Base-by-base conservation (phyloP, 129 eudicot genomes). In the Chrysanthemum makinoi region DNA sequence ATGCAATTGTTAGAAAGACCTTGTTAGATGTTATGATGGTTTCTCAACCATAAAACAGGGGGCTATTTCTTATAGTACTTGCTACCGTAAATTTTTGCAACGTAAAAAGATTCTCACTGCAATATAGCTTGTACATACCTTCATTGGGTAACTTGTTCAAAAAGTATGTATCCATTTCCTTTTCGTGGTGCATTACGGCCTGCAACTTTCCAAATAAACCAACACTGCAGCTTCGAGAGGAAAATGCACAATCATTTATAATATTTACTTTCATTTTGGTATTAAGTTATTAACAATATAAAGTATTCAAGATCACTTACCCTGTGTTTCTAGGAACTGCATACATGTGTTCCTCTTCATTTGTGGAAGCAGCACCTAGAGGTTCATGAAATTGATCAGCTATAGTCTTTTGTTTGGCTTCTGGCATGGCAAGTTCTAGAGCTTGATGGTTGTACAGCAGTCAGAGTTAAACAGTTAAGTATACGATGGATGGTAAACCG, bases 331-430 rank as follows among this genome's bases (percentile, higher is more conserved):
- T 78, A 62, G 83, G 84, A 39, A 64, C 62, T 28, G 79, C 63
- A 64, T 77, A 62, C 59, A 74, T 28, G 30, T 74, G 71, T 28
- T 81, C 76, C 61, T 72, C 64, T 50, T 77, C 95, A 51, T 71
- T 72, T 30, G 51, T 73, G 56, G 90, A 74, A 61, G 83, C 79
- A 50, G 81, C 83, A 68, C 91, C 87, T 62, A 89, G 71, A 70
- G 85, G 91, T 79, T 86, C 88, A 24, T 87, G 95, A 79, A 93
- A 89, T 53, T 87, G 89, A 79, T 93, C 96, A 62, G 84, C 87
- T 83, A 93, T 87, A 5, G 95, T 78, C 82, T 77, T 90, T 24
- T 63, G 76, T 80, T 57, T 79, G 35, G 79, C 51, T 62, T 62
- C 81, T 30, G 79, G 71, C 13, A 73, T 18, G 54, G 39, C 61